phyloP scores from a whole-genome alignment of 306 rosid species.

The Ammopiptanthus mongolicus region DNA sequence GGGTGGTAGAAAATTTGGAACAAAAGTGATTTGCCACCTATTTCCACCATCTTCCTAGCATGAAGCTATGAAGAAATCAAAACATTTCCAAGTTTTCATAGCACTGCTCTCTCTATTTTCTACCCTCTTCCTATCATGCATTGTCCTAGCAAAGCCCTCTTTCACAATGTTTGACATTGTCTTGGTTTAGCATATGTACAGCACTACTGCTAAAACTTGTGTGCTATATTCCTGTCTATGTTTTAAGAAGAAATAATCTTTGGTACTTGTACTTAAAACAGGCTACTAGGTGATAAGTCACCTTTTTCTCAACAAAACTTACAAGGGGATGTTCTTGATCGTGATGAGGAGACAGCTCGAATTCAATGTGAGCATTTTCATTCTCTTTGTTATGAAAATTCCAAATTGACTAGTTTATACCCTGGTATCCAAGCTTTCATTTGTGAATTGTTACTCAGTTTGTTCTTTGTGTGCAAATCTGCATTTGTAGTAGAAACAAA shows the following conservation, averaged over 20 bases:
- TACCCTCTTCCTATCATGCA: not conserved
- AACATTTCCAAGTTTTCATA: not conserved
- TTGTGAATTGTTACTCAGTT: not conserved
- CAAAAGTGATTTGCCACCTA: not conserved
- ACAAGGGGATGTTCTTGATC: slow-evolving; percentile 74
- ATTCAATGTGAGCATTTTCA: slow-evolving; percentile 58
- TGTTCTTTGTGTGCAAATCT: not conserved
- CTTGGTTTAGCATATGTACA: not conserved
- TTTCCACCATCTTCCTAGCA: not conserved
- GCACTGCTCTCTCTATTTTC: not conserved
- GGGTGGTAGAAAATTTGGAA: not conserved
- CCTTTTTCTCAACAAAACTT: slow-evolving; percentile 82
- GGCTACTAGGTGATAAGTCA: slow-evolving; percentile 82
- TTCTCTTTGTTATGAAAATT: not conserved
- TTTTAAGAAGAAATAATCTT: not conserved
- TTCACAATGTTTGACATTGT: not conserved
- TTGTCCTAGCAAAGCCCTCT: not conserved
- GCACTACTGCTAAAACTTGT: not conserved
- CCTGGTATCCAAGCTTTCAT: not conserved
- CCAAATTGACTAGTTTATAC: not conserved
- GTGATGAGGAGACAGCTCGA: slow-evolving; percentile 87
- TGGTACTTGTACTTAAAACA: slow-evolving; percentile 19
- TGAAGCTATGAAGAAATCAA: not conserved
- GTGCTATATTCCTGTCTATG: not conserved
- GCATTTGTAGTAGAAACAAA: not conserved